Evolutionary conservation across 2,329 filamentous ascomycete genomes (phyloP), one percentile per base, ranked within the genome.

Genomic region (Diplodia corticola): DNA sequence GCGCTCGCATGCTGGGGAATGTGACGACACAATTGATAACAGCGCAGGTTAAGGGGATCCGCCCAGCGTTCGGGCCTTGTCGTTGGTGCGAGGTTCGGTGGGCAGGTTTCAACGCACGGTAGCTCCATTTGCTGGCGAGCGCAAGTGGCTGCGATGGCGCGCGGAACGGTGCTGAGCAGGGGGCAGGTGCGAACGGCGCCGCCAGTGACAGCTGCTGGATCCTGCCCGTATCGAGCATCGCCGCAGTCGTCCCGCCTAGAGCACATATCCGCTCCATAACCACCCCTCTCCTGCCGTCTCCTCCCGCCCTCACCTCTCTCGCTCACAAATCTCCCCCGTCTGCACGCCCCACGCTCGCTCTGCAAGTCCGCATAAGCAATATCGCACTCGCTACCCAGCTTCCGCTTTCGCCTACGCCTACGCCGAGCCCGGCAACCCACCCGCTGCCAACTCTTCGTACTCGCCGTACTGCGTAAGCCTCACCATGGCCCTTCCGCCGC

Each of bases 51-150:
- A 44, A 20, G 57, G 33, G 57, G 10, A 20, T 24, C 46, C 54
- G 54, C 54, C 30, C 35, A n/a, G 57, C 17, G 35, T 15, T 49
- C 57, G 57, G 57, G 57, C 57, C 57, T 61, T 35, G 57, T 20
- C 17, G 37, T 35, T 46, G 55, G 37, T 24, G 55, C 22, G 37
- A 30, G 55, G 22, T 30, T 30, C 37, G 37, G 24, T 46, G 57
- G 55, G 40, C 55, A 60, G 55, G 57, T 61, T 61, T 49, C 44
- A 49, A 61, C 40, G 57, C 57, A 61, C 57, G 55, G 55, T 24
- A 48, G 40, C 40, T 9, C 15, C 55, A 12, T 33, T 46, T 12
- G 33, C 53, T 22, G 53, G 46, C 54, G 22, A 20, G 53, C 53
- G 55, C 24, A 59, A 46, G 37, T 33, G 57, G 57, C 57, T 61